Evolutionary conservation across 108 stramenopile species (phyloP).

Genomic region (Cyclotella cryptica): DNA sequence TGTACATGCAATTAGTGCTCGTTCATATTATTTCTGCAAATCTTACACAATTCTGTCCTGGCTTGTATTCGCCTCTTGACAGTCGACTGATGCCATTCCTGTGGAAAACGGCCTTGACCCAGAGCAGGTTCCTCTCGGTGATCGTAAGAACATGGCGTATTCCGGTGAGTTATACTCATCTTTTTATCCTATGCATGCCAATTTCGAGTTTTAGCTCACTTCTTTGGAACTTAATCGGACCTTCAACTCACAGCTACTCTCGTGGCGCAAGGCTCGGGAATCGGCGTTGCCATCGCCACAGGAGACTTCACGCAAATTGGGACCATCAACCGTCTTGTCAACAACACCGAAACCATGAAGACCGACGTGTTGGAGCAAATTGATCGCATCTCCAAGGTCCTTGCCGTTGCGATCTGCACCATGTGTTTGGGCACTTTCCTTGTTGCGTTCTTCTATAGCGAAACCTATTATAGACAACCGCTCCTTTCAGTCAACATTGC

Average conservation of each 20-base stretch:
- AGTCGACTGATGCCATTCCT: slow-evolving; percentile 56
- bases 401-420: slow-evolving; percentile 81
- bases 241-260: slow-evolving; percentile 61
- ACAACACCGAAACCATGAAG: slow-evolving; percentile 42
- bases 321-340: slow-evolving; percentile 89
- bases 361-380: slow-evolving; percentile 90
- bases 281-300: slow-evolving; percentile 85
- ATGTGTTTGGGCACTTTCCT: slow-evolving; percentile 83
- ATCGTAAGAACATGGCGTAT: slow-evolving; percentile 85
- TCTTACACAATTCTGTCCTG: no score
- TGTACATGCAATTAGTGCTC: slow-evolving; percentile 53
- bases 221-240: no score
- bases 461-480: slow-evolving; percentile 18
- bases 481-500: slow-evolving; percentile 39
- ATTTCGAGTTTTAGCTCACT: no score
- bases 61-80: not conserved
- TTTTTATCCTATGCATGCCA: no score
- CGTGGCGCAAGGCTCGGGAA: slow-evolving; percentile 87
- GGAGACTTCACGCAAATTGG: slow-evolving; percentile 96
- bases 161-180: slow-evolving; percentile 22
- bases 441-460: slow-evolving; percentile 68
- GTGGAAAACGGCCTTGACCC: slow-evolving; percentile 40
- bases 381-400: slow-evolving; percentile 84
- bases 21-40: slow-evolving; percentile 1
- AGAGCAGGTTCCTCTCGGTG: slow-evolving; percentile 77